Conservation (phyloP, 495 filamentous ascomycete species). For the Parmelia sp. region DNA sequence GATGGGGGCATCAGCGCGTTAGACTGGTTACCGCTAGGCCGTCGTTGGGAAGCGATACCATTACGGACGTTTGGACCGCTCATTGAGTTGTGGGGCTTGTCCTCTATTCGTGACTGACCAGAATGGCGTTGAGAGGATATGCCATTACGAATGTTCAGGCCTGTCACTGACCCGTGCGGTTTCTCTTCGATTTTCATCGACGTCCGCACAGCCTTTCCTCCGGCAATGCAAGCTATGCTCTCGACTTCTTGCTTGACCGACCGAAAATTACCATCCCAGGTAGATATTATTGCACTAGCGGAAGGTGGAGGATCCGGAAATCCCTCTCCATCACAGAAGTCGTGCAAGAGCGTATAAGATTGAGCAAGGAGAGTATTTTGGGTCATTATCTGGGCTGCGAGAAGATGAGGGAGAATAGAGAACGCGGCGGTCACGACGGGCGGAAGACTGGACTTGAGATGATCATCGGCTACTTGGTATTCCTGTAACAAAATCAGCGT, state of each 20-base stretch:
- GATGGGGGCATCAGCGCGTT: slow-evolving; percentile 29
- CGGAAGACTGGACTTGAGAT: slow-evolving; percentile 68
- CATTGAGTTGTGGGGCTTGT: slow-evolving; percentile 31
- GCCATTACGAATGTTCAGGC: slow-evolving; percentile 34
- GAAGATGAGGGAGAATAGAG: slow-evolving; percentile 70
- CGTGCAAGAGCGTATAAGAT: slow-evolving; percentile 77
- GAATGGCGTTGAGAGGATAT: slow-evolving; percentile 23
- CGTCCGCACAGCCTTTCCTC: slow-evolving; percentile 67
- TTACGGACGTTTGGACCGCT: slow-evolving; percentile 35
- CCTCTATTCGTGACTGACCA: slow-evolving; percentile 28
- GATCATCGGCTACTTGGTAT: slow-evolving; percentile 76
- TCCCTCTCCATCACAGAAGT: slow-evolving; percentile 63
- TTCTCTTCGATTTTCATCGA: slow-evolving; percentile 47
- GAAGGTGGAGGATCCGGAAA: slow-evolving; percentile 70
- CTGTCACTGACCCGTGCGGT: slow-evolving; percentile 33
- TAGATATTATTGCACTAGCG: slow-evolving; percentile 62
- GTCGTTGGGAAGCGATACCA: slow-evolving; percentile 26
- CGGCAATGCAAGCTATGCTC: slow-evolving; percentile 57
- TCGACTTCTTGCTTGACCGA: slow-evolving; percentile 67
- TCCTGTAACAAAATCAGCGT: slow-evolving; percentile 47
- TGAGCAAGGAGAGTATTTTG: slow-evolving; percentile 79
- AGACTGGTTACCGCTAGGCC: slow-evolving; percentile 25
- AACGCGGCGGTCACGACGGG: slow-evolving; percentile 67
- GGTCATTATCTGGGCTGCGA: slow-evolving; percentile 66
- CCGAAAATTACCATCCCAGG: slow-evolving; percentile 62